Percentiles rank a stretch among this genome's conserved stretches.
These are phyloP conservation scores for Helichrysum umbraculigerum DNA, from an alignment of 129 eudicot species.

Conservation along the genomic window DNA sequence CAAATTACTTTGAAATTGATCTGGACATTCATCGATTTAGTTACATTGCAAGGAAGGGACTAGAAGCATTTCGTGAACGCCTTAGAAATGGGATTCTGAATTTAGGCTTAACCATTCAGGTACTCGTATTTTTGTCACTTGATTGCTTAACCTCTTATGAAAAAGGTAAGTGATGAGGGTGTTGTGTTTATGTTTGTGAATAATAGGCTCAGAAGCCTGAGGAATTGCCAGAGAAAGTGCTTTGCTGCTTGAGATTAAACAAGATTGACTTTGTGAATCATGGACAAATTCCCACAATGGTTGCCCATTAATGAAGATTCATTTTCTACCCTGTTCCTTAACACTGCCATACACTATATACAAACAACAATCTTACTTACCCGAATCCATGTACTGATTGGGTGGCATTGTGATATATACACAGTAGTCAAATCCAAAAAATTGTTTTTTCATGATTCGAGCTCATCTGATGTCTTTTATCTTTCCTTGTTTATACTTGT, in stretches of 20 bases:
- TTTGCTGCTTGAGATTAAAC: slow-evolving; percentile 73
- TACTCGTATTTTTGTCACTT: not conserved
- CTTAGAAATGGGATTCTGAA: slow-evolving; percentile 58
- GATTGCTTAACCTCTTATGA: not conserved
- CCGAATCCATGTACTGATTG: not conserved
- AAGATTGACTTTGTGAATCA: slow-evolving; percentile 69
- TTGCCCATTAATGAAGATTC: slow-evolving; percentile 31
- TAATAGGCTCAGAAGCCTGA: slow-evolving; percentile 70
- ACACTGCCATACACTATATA: slow-evolving; percentile 16
- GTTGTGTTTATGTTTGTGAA: not conserved
- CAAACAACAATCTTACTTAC: not conserved
- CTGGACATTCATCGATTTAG: slow-evolving; percentile 77
- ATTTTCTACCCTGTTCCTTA: slow-evolving; percentile 9
- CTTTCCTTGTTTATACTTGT: not conserved
- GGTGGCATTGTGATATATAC: slow-evolving; percentile 12
- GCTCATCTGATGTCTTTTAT: not conserved
- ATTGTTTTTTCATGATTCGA: not conserved
- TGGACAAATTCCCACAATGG: slow-evolving; percentile 62
- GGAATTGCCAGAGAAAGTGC: slow-evolving; percentile 75
- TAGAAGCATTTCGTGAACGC: slow-evolving; percentile 59
- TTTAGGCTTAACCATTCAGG: slow-evolving; percentile 74
- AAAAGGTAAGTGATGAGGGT: not conserved
- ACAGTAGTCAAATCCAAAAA: not conserved
- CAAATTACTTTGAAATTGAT: slow-evolving; percentile 68
- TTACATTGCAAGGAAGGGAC: slow-evolving; percentile 72